Evolutionary conservation across 371 early-diverging fungal species (phyloP), one percentile per base, ranked within the genome.

Genomic region (Lichtheimia ramosa): DNA sequence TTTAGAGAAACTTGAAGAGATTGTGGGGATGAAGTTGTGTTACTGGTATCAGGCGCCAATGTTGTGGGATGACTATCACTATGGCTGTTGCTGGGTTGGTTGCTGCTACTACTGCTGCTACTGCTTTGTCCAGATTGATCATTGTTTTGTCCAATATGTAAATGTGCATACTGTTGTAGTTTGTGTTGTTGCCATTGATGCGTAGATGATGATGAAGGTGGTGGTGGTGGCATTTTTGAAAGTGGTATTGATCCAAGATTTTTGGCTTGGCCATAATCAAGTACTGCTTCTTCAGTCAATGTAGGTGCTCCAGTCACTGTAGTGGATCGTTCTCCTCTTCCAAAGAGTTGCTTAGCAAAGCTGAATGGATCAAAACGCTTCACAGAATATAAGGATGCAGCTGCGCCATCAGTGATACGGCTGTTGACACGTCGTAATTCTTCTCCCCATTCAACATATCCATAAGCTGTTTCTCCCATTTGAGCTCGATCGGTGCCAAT

Each of bases 391-490:
- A 21, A 6, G 16, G 18, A 46, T 21, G n/a, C 18, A 21, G 46
- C 21, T 46, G 46, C n/a, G 0, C 18, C 21, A n/a, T n/a, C n/a
- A 8, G 46, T 46, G 18, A 46, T 16, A 21, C 10, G 46, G 23
- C 50, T 54, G 14, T 51, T 51, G 4, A 51, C 20, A 6, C 55
- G 61, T 2, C 41, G 55, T 55, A 61, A 55, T 49, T 63, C 73
- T 56, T 78, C 78, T 23, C 73, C 73, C 63, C 71, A 61, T 0
- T 70, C 71, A 27, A 80, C 53, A 41, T 80, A 89, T 23, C 73
- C 83, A 57, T 89, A 89, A 6, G 86, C 88, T 46, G 78, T 76
- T 68, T 89, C 89, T 60, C 89, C 89, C 82, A 88, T 83, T 60
- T 89, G 82, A 25, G 85, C 68, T 63, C 77, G 65, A 52, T 89